Percentiles rank a stretch among this genome's conserved stretches.
phyloP scores from a whole-genome alignment of 2,329 filamentous ascomycete species.

The Ophiostoma sp. region DNA sequence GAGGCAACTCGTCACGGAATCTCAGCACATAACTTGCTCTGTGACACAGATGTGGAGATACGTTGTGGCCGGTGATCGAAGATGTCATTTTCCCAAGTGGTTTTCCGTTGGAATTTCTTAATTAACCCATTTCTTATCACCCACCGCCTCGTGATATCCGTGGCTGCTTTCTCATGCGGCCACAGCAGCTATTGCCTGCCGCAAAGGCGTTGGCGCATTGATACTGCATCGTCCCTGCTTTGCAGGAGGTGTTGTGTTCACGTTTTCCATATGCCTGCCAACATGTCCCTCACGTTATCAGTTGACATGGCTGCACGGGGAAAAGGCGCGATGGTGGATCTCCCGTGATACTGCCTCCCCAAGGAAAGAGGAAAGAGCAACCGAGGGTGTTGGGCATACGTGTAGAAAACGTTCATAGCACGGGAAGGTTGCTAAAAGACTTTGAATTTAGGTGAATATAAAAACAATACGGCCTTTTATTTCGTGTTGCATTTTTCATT shows the following conservation, averaged over 20 bases:
- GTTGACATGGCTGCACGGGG: not conserved
- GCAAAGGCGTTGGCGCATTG: not conserved
- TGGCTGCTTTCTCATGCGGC: not conserved
- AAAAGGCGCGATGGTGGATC: not conserved
- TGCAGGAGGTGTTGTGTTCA: not conserved
- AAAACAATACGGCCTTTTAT: no score
- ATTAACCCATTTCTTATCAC: not conserved
- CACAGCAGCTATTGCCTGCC: not conserved
- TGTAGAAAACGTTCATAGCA: not conserved
- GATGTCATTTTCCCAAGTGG: not conserved
- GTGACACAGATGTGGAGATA: not conserved
- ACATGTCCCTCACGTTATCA: not conserved
- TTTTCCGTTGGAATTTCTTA: not conserved
- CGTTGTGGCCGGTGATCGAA: not conserved
- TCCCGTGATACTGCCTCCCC: not conserved
- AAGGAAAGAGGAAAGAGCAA: not conserved
- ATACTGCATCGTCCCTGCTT: not conserved
- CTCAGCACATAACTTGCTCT: not conserved
- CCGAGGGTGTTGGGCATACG: not conserved
- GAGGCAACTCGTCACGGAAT: not conserved
- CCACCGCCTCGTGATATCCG: not conserved
- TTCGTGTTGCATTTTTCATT: no score
- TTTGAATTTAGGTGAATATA: no score
- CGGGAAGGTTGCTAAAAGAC: no score
- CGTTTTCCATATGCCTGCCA: not conserved